phyloP scores from a whole-genome alignment of 2,329 filamentous ascomycete species.

The Neocucurbitaria cava region DNA sequence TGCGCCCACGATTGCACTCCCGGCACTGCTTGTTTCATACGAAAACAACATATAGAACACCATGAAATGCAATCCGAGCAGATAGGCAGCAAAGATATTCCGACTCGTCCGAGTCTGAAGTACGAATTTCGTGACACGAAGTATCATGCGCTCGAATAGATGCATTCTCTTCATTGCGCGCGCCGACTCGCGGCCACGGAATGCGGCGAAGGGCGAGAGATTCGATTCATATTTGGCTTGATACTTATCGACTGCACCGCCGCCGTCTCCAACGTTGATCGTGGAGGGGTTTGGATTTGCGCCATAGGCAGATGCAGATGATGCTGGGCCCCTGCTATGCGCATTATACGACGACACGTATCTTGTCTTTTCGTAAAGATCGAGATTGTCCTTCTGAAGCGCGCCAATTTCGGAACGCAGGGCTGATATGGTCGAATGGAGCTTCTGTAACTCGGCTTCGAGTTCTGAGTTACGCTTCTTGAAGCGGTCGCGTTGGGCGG shows the following conservation, averaged over 20 bases:
- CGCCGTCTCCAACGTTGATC: slow-evolving; percentile 60
- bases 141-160: slow-evolving; percentile 86
- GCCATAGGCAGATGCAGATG: slow-evolving; percentile 68
- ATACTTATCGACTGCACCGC: slow-evolving; percentile 70
- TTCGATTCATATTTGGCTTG: slow-evolving; percentile 92
- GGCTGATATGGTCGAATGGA: slow-evolving; percentile 80
- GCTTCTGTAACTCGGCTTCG: slow-evolving; percentile 86
- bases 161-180: slow-evolving; percentile 93
- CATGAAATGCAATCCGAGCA: slow-evolving; percentile 83
- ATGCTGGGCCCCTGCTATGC: slow-evolving; percentile 67
- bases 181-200: slow-evolving; percentile 89
- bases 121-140: slow-evolving; percentile 89
- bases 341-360: slow-evolving; percentile 95
- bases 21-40: slow-evolving; percentile 67
- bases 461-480: slow-evolving; percentile 94
- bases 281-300: slow-evolving; percentile 77
- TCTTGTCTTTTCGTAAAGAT: slow-evolving; percentile 95
- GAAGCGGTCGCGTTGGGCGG: slow-evolving; percentile 96
- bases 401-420: slow-evolving; percentile 89
- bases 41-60: slow-evolving; percentile 88
- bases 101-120: slow-evolving; percentile 87
- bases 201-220: slow-evolving; percentile 93
- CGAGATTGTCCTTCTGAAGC: slow-evolving; percentile 94
- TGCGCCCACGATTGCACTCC: slow-evolving; percentile 31
- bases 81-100: slow-evolving; percentile 93